phyloP scores from a whole-genome alignment of 495 filamentous ascomycete genomes.

The Aspergillus mulundensis region DNA sequence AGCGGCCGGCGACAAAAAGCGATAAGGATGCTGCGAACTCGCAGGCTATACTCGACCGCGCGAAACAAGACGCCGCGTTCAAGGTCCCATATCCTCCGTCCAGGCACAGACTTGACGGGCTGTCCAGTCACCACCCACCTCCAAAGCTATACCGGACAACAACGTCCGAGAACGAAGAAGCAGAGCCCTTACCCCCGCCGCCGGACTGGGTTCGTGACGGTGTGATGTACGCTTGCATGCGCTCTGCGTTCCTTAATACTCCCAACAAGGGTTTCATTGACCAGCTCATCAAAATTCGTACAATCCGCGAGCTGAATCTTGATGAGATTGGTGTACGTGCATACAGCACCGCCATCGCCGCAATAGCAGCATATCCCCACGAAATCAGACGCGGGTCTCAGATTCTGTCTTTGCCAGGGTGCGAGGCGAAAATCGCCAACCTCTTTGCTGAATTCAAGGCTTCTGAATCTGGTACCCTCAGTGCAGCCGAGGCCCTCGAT shows the following conservation, averaged over 20 bases:
- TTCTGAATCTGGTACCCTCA: conserved; percentile 49
- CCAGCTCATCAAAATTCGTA: conserved; percentile 69
- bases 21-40: conserved; percentile 8
- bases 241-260: conserved; percentile 62
- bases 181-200: conserved; percentile 46
- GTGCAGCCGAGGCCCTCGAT: conserved; percentile 61
- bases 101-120: conserved; percentile 6
- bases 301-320: conserved; percentile 61
- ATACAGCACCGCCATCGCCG: conserved; percentile 82
- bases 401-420: conserved; percentile 71
- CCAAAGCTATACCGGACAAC: conserved; percentile 57
- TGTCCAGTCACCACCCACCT: conserved; percentile 34
- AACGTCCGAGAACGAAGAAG: conserved; percentile 68
- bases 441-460: conserved; percentile 74
- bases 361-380: conserved; percentile 78
- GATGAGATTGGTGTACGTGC: conserved; percentile 82
- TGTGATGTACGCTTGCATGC: conserved; percentile 75
- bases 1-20: conserved; percentile 8
- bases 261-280: conserved; percentile 76
- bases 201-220: conserved; percentile 66
- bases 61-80: conserved; percentile 44
- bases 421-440: conserved; percentile 71
- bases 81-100: conserved; percentile 13
- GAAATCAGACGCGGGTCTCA: conserved; percentile 52
- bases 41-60: conserved; percentile 47